Conservation (phyloP, 1,139 yeast genomes). For the Debaryomycetaceae sp. region DNA sequence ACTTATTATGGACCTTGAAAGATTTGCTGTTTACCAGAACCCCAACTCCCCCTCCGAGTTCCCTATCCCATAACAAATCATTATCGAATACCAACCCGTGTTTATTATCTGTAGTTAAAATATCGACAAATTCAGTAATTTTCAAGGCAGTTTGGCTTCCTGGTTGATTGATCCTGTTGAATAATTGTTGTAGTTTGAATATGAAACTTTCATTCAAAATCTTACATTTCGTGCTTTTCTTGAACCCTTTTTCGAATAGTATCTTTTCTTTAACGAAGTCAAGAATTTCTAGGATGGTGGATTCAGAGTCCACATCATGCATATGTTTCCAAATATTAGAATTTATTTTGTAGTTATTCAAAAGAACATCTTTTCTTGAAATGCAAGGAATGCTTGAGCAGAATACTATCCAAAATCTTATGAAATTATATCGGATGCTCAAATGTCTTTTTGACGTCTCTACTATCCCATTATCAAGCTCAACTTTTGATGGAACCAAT, state of each 20-base stretch:
- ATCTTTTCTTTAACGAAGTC: constrained; percentile 49
- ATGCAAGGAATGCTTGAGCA: constrained; percentile 47
- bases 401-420: constrained; percentile 59
- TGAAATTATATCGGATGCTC: constrained; percentile 54
- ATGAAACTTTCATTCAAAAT: constrained; percentile 78
- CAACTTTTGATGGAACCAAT: constrained; percentile 50
- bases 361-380: constrained; percentile 60
- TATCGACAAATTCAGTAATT: constrained; percentile 12
- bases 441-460: constrained; percentile 24
- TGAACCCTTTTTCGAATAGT: constrained; percentile 57
- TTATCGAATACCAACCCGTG: constrained; percentile 64
- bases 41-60: constrained; percentile 20
- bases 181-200: constrained; percentile 54
- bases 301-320: constrained; percentile 49
- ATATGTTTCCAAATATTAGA: constrained; percentile 65
- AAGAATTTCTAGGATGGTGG: constrained; percentile 39
- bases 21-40: constrained; percentile 42
- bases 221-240: constrained; percentile 68
- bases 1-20: constrained; percentile 63
- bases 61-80: constrained; percentile 52
- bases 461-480: constrained; percentile 28
- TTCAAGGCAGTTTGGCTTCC: background rate
- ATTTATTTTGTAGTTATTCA: constrained; percentile 55
- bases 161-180: constrained; percentile 32
- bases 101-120: constrained; percentile 48